phyloP scores from a whole-genome alignment of 2,329 filamentous ascomycete genomes.

The Elsinoe necatrix region DNA sequence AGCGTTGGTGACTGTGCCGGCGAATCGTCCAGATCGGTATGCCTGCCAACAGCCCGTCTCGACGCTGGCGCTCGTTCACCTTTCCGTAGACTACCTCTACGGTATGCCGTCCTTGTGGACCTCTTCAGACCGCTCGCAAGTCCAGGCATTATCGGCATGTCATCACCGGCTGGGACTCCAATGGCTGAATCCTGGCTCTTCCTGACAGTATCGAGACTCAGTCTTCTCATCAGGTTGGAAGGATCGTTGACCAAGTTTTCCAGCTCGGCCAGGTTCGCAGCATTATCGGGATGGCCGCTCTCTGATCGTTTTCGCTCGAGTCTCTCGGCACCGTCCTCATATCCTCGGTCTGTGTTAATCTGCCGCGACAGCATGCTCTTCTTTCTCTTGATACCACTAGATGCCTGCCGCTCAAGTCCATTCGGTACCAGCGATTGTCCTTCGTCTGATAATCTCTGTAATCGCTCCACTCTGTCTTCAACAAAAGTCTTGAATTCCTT shows the following conservation, averaged over 20 bases:
- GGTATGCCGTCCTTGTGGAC: conserved; percentile 85
- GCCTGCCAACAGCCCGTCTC: conserved; percentile 57
- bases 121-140: conserved; percentile 71
- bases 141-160: conserved; percentile 77
- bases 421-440: conserved; percentile 54
- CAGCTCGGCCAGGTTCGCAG: conserved; percentile 54
- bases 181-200: conserved; percentile 34
- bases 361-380: conserved; percentile 94
- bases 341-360: conserved; percentile 68
- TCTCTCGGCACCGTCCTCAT: conserved; percentile 75
- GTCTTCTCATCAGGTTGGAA: conserved; percentile 58
- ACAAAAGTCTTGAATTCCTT: conserved; percentile 96
- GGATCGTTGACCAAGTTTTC: conserved; percentile 80
- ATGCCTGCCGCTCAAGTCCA: conserved; percentile 47
- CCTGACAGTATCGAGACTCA: conserved; percentile 48
- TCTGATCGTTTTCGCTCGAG: conserved; percentile 64
- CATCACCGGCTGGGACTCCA: conserved; percentile 46
- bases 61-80: conserved; percentile 68
- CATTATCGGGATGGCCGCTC: conserved; percentile 31
- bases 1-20: conserved; percentile 40
- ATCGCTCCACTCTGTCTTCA: conserved; percentile 84
- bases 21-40: conserved; percentile 52
- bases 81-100: conserved; percentile 75
- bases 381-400: conserved; percentile 62
- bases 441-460: conserved; percentile 71